Evolutionary conservation across 2,329 filamentous ascomycete species (phyloP).

Genomic region (Seiridium unicorne): DNA sequence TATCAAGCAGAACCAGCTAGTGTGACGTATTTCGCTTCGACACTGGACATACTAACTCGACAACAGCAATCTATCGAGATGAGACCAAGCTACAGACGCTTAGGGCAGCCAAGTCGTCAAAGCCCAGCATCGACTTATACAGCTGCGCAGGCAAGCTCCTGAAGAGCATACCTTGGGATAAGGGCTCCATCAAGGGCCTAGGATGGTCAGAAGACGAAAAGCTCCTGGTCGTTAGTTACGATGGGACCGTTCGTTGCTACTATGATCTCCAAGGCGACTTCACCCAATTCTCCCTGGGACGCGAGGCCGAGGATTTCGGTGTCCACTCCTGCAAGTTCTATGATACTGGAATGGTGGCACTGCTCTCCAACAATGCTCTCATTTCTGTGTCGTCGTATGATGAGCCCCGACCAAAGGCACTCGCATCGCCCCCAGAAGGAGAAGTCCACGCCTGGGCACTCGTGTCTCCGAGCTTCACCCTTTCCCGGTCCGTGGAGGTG

Average conservation of each 20-base stretch:
- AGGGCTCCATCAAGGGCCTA: conserved; percentile 79
- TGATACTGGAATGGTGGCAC: conserved; percentile 84
- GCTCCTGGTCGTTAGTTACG: conserved; percentile 81
- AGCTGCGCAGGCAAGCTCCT: conserved; percentile 89
- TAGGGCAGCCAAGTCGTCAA: conserved; percentile 67
- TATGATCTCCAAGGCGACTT: conserved; percentile 94
- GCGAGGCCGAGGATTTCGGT: conserved; percentile 83
- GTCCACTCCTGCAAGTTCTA: conserved; percentile 93
- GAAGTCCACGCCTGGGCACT: conserved; percentile 85
- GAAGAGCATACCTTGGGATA: conserved; percentile 86
- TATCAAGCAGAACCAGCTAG: background rate
- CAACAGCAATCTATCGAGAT: conserved; percentile 80
- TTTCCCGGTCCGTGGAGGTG: conserved; percentile 91
- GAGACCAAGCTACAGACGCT: conserved; percentile 81
- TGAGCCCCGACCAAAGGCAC: conserved; percentile 81
- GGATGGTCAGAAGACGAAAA: conserved; percentile 98
- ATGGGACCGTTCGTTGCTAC: conserved; percentile 88
- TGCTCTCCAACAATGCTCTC: conserved; percentile 84
- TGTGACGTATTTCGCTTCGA: background rate
- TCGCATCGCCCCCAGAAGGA: conserved; percentile 75
- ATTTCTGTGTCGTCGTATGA: conserved; percentile 86
- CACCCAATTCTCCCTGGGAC: conserved; percentile 86
- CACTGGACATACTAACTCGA: conserved; percentile 1
- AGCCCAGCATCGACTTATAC: conserved; percentile 90
- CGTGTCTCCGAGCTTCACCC: conserved; percentile 81